Conservation (phyloP, 2,329 filamentous ascomycete species). For the Pseudocercospora macadamiae region DNA sequence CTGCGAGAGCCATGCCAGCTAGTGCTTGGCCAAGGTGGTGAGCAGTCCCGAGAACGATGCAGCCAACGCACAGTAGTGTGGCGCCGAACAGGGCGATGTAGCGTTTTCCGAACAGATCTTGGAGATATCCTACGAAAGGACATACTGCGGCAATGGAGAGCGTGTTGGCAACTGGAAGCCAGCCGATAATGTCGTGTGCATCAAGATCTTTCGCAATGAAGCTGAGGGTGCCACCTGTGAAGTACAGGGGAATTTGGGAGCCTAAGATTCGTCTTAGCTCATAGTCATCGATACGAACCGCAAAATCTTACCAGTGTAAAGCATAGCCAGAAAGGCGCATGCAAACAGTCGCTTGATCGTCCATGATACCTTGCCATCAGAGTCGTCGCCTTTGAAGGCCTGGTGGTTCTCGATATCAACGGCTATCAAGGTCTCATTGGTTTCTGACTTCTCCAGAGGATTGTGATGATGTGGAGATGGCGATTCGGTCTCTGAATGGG, state of each 20-base stretch:
- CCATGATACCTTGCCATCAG: conserved; percentile 45
- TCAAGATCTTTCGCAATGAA: conserved; percentile 30
- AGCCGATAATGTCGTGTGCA: conserved; percentile 25
- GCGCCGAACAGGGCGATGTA: conserved; percentile 61
- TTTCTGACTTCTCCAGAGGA: conserved; percentile 22
- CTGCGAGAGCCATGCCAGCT: conserved; percentile 62
- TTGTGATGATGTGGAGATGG: conserved; percentile 4
- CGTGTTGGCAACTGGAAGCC: conserved; percentile 50
- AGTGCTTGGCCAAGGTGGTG: conserved; percentile 50
- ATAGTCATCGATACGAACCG: no score
- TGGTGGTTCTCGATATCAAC: conserved; percentile 42
- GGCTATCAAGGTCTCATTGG: conserved; percentile 20
- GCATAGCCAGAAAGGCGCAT: conserved; percentile 41
- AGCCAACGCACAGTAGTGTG: conserved; percentile 58
- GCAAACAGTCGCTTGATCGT: conserved; percentile 39
- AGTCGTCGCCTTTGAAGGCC: conserved; percentile 45
- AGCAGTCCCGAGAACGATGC: conserved; percentile 62
- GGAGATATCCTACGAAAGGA: conserved; percentile 67
- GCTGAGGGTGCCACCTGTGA: conserved; percentile 27
- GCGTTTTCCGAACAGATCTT: conserved; percentile 64
- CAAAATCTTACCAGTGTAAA: conserved; percentile 39
- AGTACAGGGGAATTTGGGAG: conserved; percentile 32
- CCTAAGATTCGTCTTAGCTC: conserved; percentile 11
- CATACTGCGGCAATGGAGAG: conserved; percentile 59
- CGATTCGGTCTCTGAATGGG: conserved; percentile 16